Percentiles rank a stretch among this genome's conserved stretches.
These are phyloP conservation scores for Hyphodiscus sp. DNA, from an alignment of 2,329 filamentous ascomycete species.

Conservation along the genomic window DNA sequence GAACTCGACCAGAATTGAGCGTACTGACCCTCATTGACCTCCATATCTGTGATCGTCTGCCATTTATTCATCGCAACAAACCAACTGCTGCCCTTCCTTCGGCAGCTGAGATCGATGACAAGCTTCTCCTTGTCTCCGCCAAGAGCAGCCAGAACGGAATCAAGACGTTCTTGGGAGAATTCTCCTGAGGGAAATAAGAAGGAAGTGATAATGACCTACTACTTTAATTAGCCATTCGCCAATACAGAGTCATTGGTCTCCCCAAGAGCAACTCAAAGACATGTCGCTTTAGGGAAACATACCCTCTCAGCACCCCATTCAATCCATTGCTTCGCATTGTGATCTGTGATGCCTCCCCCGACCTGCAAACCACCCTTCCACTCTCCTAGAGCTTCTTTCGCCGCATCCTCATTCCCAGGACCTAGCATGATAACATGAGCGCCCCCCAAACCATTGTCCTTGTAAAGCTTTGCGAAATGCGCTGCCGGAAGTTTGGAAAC, in stretches of 20 bases:
- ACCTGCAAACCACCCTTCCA: conserved; percentile 84
- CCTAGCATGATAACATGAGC: conserved; percentile 97
- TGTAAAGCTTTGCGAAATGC: conserved; percentile 79
- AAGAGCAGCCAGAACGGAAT: conserved; percentile 66
- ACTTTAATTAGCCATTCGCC: conserved; percentile 12
- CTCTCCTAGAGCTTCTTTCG: conserved; percentile 64
- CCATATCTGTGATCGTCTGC: conserved; percentile 97
- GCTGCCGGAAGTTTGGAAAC: conserved; percentile 76
- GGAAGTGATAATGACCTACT: conserved; percentile 92
- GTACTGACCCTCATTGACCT: conserved; percentile 70
- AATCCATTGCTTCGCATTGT: conserved; percentile 82
- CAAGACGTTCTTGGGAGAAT: conserved; percentile 72
- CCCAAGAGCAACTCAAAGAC: background rate
- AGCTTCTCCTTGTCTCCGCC: conserved; percentile 71
- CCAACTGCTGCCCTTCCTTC: conserved; percentile 68
- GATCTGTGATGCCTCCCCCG: conserved; percentile 85
- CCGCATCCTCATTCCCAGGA: conserved; percentile 75
- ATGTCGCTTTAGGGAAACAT: conserved; percentile 16
- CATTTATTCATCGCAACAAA: conserved; percentile 99
- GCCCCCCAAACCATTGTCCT: conserved; percentile 63
- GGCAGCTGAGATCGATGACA: conserved; percentile 92
- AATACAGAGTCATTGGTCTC: background rate
- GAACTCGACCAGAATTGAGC: background rate
- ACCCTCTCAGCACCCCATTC: conserved; percentile 86
- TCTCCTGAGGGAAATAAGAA: conserved; percentile 81